Evolutionary conservation across 331 rosid genomes (phyloP).

Genomic region (Quercus phellos): DNA sequence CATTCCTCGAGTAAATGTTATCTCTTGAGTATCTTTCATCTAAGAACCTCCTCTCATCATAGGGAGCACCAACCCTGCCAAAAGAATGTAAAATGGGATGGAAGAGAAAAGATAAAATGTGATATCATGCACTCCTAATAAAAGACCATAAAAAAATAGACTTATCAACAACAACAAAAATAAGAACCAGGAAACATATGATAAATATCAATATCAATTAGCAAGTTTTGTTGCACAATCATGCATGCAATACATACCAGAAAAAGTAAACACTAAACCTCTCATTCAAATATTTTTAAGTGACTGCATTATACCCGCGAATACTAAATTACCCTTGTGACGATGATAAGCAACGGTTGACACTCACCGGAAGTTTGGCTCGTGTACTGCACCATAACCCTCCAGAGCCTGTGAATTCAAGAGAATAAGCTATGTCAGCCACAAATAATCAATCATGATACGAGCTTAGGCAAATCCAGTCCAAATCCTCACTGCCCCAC

Average conservation of each 20-base stretch:
- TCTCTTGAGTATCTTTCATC: constrained; percentile 87
- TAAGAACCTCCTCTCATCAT: constrained; percentile 72
- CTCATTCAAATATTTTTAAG: background rate
- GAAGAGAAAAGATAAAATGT: constrained; percentile 32
- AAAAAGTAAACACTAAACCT: background rate
- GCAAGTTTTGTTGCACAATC: background rate
- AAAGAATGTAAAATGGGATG: constrained; percentile 44
- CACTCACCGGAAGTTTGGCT: constrained; percentile 96
- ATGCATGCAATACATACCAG: background rate
- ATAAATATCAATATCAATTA: background rate
- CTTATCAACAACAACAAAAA: constrained; percentile 14
- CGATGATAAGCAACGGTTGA: constrained; percentile 32
- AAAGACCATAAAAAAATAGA: background rate
- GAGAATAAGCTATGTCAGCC: constrained; percentile 99
- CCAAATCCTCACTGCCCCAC: constrained; percentile 96
- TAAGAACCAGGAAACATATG: background rate
- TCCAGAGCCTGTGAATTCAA: constrained; percentile 99
- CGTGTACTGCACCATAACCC: constrained; percentile 84
- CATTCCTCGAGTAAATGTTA: constrained; percentile 59
- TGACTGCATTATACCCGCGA: background rate
- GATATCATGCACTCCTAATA: constrained; percentile 18
- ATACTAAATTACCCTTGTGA: constrained; percentile 23
- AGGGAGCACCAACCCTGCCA: constrained; percentile 80
- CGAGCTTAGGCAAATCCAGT: constrained; percentile 98
- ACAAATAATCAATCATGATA: constrained; percentile 74